Evolutionary conservation across 2,329 filamentous ascomycete genomes (phyloP), one percentile per base, ranked within the genome.

Genomic region (Penicillium sp.): DNA sequence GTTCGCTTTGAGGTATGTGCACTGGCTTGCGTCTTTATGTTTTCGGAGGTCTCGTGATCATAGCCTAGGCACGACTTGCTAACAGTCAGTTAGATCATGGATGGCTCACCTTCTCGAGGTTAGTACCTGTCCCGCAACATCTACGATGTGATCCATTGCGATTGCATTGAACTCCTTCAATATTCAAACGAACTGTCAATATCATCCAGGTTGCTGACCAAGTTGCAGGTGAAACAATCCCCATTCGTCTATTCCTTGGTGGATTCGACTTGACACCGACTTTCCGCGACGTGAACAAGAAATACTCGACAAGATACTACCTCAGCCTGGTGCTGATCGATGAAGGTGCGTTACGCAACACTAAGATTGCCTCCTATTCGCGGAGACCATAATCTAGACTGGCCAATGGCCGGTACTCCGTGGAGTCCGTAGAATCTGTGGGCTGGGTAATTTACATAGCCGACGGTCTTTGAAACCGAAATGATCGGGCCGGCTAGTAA

Each of bases 231-330:
- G 88, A 91, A 77, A 98, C 95, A 2, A 99, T 99, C 60, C 95
- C 95, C 22, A 99, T 99, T 71, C 86, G 95, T 67, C 83, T 99
- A 54, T 99, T 99, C 85, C 86, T 99, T 10, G 95, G 95, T 59
- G 95, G 95, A 52, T 99, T 99, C 74, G 96, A 99, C 76, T 79
- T 99, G 61, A 99, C 95, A 5, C 95, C 95, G 16, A 99, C 95
- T 13, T 99, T 99, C 85, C 90, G 95, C 61, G 95, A 99, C 75
- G 96, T 99, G 66, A 99, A 99, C 85, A 99, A 99, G 84, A 99
- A 99, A 79, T 99, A 96, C 77, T 98, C 93, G 26, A 98, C 93
- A 37, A 85, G 95, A 70, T 99, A 99, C 79, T 99, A 99, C 78
- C 85, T 99, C 61, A 97, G 93, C 73, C 80, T 99, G 61, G 95